A percentile compares a stretch with the other conserved stretches of the same genome.
Evolutionary conservation across 345 rosid genomes (phyloP).

Genomic region (Limnanthes douglasii): DNA sequence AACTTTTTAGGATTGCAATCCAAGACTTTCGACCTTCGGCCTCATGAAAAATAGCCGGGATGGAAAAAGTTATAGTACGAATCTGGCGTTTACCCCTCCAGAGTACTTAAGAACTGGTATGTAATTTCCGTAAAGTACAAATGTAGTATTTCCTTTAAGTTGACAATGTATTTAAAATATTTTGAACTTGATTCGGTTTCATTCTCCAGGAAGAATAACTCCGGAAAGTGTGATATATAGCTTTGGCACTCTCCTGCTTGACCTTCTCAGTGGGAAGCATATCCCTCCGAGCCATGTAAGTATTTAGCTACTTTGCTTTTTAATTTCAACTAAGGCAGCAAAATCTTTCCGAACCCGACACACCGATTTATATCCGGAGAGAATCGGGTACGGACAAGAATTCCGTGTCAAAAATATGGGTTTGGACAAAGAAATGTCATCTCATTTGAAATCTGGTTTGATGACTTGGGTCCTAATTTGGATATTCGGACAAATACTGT

Average conservation of each 20-base stretch:
- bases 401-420: too few species aligned
- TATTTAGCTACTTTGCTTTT: conserved; percentile 7
- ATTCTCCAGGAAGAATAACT: conserved; percentile 56
- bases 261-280: conserved; percentile 92
- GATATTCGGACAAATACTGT: too few species aligned
- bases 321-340: too few species aligned
- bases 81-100: conserved; percentile 90
- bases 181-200: conserved; percentile 1
- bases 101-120: conserved; percentile 80
- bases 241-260: conserved; percentile 82
- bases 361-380: too few species aligned
- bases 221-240: conserved; percentile 87
- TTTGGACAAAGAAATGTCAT: too few species aligned
- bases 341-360: neutral
- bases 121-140: neutral
- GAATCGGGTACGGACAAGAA: too few species aligned
- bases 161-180: neutral
- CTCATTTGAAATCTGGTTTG: too few species aligned
- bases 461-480: too few species aligned
- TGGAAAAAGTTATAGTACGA: conserved; percentile 78
- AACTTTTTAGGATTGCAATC: conserved; percentile 52
- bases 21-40: conserved; percentile 90
- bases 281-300: conserved; percentile 96
- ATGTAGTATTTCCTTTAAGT: neutral
- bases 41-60: conserved; percentile 96